Evolutionary conservation across 805 yeast genomes (phyloP).

Genomic region (Jamesozyma lodderae): DNA sequence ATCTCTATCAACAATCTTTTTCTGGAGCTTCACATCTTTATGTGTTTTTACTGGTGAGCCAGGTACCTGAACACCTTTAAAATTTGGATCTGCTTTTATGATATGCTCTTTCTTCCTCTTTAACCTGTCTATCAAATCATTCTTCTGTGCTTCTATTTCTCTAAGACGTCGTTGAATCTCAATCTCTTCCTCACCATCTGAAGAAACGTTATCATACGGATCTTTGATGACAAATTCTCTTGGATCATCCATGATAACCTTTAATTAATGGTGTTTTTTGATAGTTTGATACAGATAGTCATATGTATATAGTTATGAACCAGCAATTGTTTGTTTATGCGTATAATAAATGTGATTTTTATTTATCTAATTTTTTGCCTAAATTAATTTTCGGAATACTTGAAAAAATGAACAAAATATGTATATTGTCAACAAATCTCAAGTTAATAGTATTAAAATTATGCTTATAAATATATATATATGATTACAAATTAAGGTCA

Average conservation of each 20-base stretch:
- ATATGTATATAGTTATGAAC: too few relatives aligned
- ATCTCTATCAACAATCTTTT: background rate
- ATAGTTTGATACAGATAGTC: too few relatives aligned
- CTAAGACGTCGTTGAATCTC: conserved; percentile 17
- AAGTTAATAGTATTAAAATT: too few relatives aligned
- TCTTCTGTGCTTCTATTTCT: conserved; percentile 21
- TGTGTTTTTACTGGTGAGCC: conserved; percentile 26
- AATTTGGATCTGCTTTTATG: conserved; percentile 16
- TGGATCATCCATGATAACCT: conserved; percentile 28
- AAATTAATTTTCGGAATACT: too few relatives aligned
- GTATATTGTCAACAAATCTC: too few relatives aligned
- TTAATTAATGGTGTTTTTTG: background rate
- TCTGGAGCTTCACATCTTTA: background rate
- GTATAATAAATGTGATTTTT: too few relatives aligned
- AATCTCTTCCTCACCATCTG: conserved; percentile 19
- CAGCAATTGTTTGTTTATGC: too few relatives aligned
- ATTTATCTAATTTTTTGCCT: too few relatives aligned
- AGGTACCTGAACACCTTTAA: conserved; percentile 19
- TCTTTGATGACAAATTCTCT: conserved; percentile 16
- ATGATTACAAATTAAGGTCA: too few relatives aligned
- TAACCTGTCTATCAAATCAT: conserved; percentile 21
- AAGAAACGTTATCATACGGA: conserved; percentile 14
- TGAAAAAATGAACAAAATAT: too few relatives aligned
- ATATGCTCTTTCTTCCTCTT: conserved; percentile 11
- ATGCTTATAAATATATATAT: too few relatives aligned